Conservation (phyloP, 129 eudicot species). For the Deinandra increscens region DNA sequence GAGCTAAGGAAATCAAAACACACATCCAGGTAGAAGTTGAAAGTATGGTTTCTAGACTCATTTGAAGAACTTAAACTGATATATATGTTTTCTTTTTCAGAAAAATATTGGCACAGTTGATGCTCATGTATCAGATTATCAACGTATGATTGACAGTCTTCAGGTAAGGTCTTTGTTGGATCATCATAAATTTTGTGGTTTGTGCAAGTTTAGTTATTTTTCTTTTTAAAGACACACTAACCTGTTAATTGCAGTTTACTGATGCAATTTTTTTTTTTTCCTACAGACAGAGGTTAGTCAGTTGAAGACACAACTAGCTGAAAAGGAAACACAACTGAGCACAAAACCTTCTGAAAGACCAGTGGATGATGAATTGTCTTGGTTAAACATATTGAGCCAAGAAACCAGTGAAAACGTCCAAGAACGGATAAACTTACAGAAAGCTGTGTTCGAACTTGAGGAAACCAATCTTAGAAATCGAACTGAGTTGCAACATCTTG, state of each 20-base stretch:
- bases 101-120: conserved; percentile 84
- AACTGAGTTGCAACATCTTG: conserved; percentile 80
- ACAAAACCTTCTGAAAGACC: conserved; percentile 75
- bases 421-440: conserved; percentile 88
- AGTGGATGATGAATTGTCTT: conserved; percentile 72
- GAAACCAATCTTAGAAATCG: conserved; percentile 84
- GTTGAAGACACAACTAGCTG: conserved; percentile 77
- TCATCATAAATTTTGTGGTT: conserved; percentile 17
- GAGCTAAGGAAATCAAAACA: conserved; percentile 94
- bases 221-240: neutral
- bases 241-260: conserved; percentile 13
- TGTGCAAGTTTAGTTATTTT: conserved; percentile 6
- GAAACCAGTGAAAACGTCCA: conserved; percentile 95
- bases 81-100: conserved; percentile 35
- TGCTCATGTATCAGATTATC: conserved; percentile 90
- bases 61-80: neutral
- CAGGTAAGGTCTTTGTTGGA: conserved; percentile 48
- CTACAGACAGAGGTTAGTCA: conserved; percentile 72
- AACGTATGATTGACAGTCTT: conserved; percentile 86
- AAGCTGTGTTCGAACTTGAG: conserved; percentile 88
- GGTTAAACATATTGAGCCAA: conserved; percentile 78
- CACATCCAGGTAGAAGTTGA: conserved; percentile 72
- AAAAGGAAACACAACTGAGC: conserved; percentile 73
- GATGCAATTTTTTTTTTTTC: conserved; percentile 10
- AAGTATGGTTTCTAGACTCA: conserved; percentile 3